Conservation (phyloP, 495 filamentous ascomycete genomes). For the Bathelium albidoporum region DNA sequence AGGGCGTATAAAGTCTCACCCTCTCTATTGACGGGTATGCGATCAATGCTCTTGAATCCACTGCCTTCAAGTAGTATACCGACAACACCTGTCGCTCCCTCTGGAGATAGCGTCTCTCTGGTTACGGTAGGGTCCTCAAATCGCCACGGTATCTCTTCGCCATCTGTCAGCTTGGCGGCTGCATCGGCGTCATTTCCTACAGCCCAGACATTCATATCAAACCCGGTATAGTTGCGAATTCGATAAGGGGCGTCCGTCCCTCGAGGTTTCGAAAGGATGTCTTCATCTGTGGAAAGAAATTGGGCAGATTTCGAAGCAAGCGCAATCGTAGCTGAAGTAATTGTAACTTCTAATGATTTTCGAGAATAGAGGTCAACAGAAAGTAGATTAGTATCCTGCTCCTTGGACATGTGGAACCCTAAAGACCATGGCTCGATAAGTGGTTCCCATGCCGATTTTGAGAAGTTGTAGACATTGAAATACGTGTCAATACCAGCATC, state of each 20-base stretch:
- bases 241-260: conserved; percentile 85
- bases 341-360: conserved; percentile 78
- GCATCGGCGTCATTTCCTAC: conserved; percentile 49
- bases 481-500: conserved; percentile 87
- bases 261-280: conserved; percentile 87
- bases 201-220: conserved; percentile 74
- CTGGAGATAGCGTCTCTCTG: conserved; percentile 79
- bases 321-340: conserved; percentile 91
- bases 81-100: conserved; percentile 65
- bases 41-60: conserved; percentile 80
- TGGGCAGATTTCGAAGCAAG: conserved; percentile 84
- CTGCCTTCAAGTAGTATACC: conserved; percentile 81
- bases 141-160: conserved; percentile 86
- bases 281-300: conserved; percentile 80
- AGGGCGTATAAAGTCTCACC: conserved; percentile 83
- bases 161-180: conserved; percentile 75
- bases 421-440: conserved; percentile 93
- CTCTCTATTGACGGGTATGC: conserved; percentile 85
- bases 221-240: conserved; percentile 91
- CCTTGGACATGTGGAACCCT: conserved; percentile 78
- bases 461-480: conserved; percentile 96
- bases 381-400: conserved; percentile 61
- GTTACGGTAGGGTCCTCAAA: conserved; percentile 93
- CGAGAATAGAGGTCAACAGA: conserved; percentile 79
- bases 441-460: conserved; percentile 96